phyloP scores from a whole-genome alignment of 345 rosid genomes.

The Gossypium anomalum region DNA sequence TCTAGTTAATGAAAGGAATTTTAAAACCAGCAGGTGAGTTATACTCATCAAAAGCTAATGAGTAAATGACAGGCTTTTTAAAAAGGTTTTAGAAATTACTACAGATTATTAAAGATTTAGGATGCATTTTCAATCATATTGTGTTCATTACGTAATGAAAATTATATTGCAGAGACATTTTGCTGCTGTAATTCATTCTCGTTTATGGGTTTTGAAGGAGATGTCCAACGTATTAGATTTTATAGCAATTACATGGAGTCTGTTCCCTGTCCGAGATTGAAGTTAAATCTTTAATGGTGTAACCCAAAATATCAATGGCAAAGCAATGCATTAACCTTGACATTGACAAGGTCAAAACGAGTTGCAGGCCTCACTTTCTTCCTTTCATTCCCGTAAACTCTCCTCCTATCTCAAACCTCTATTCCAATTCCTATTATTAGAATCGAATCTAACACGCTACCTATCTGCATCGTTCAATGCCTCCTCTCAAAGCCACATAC shows the following conservation, averaged over 20 bases:
- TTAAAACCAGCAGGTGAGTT: neutral
- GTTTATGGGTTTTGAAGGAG: too few relatives aligned
- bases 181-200: too few relatives aligned
- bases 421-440: slow-evolving; percentile 10
- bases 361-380: neutral
- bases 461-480: neutral
- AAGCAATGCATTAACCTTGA: neutral
- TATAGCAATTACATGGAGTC: neutral
- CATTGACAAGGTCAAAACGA: slow-evolving; percentile 25
- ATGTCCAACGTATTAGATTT: too few relatives aligned
- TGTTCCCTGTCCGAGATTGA: neutral
- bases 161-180: too few relatives aligned
- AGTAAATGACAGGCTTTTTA: too few relatives aligned
- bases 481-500: slow-evolving; percentile 14
- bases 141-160: too few relatives aligned
- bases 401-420: neutral
- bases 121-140: too few relatives aligned
- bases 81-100: too few relatives aligned
- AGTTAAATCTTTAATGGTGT: neutral
- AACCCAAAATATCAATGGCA: neutral
- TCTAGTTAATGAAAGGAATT: neutral
- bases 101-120: too few relatives aligned
- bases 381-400: slow-evolving; percentile 5
- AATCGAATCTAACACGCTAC: neutral
- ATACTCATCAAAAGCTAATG: neutral